Conservation (phyloP, 73 alveolate genomes). For the Tetrahymena malaccensis region DNA sequence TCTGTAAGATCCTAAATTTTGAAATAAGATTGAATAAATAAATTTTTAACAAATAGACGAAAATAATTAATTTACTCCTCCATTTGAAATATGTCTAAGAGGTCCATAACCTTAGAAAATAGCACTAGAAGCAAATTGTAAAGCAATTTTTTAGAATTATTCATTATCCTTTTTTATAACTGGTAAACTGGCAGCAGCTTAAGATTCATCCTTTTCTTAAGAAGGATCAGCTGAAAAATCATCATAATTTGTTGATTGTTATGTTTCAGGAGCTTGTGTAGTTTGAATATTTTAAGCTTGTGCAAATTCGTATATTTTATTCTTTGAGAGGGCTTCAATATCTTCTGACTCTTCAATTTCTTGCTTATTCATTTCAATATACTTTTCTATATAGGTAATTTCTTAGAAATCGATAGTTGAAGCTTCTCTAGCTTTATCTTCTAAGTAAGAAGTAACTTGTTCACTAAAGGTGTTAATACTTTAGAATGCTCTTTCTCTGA, state of each 20-base stretch:
- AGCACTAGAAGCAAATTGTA: neutral
- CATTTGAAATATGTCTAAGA: neutral
- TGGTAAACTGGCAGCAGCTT: neutral
- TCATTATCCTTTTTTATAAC: constrained; percentile 3
- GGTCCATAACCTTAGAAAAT: constrained; percentile 24
- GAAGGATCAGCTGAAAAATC: neutral
- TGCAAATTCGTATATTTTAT: constrained; percentile 23
- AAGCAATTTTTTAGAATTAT: constrained; percentile 3
- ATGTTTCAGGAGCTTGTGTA: neutral
- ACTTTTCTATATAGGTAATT: constrained; percentile 17
- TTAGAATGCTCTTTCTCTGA: constrained; percentile 24
- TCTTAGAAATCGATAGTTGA: neutral
- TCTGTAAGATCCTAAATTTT: constrained; percentile 10
- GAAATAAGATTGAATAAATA: no score
- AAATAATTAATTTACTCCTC: neutral
- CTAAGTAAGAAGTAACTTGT: neutral
- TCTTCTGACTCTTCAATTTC: constrained; percentile 16
- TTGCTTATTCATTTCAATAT: neutral
- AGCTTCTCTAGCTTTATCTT: constrained; percentile 8
- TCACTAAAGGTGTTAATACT: neutral
- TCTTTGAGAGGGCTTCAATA: neutral
- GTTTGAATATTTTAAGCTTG: constrained; percentile 8
- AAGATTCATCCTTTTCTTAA: constrained; percentile 2
- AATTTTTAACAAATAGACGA: neutral
- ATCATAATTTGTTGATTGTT: neutral